Evolutionary conservation across 1,284 basidiomycete genomes (phyloP).

Genomic region (Acaromyces ingoldii): DNA sequence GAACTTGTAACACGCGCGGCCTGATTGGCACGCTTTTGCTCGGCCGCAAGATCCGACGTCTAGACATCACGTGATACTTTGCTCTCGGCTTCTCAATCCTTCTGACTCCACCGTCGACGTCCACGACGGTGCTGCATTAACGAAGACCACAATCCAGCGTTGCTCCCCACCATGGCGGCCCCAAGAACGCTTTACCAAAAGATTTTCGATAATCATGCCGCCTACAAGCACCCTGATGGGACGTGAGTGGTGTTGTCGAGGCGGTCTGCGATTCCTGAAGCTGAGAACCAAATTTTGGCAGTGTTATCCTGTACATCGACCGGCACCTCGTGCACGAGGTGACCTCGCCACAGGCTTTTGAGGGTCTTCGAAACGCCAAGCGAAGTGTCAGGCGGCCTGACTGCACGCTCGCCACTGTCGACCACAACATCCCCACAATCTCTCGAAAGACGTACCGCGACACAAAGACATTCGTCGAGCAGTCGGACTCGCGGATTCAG

Average conservation of each 20-base stretch:
- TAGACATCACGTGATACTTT: too few species aligned
- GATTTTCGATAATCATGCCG: constrained; percentile 44
- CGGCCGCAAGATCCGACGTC: too few species aligned
- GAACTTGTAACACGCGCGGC: too few species aligned
- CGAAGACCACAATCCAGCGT: too few species aligned
- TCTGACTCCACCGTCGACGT: too few species aligned
- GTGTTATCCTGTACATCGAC: constrained; percentile 48
- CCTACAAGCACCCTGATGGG: constrained; percentile 13
- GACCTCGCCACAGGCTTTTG: constrained; percentile 49
- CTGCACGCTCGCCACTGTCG: constrained; percentile 50
- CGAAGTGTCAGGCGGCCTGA: constrained; percentile 43
- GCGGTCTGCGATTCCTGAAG: background rate
- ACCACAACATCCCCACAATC: constrained; percentile 50
- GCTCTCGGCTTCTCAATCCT: too few species aligned
- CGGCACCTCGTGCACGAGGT: constrained; percentile 50
- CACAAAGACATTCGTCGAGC: constrained; percentile 45
- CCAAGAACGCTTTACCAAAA: constrained; percentile 47
- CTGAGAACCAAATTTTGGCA: constrained; percentile 31
- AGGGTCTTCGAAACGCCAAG: constrained; percentile 43
- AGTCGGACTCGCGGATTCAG: constrained; percentile 47
- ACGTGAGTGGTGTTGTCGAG: constrained; percentile 8
- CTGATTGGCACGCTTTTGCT: too few species aligned
- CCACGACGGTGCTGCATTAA: too few species aligned
- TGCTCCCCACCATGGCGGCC: background rate
- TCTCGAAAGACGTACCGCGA: constrained; percentile 43